Evolutionary conservation across 192 early-diverging fungal species (phyloP), one percentile per base, ranked within the genome.

Genomic region (Gamsiella multidivaricata): DNA sequence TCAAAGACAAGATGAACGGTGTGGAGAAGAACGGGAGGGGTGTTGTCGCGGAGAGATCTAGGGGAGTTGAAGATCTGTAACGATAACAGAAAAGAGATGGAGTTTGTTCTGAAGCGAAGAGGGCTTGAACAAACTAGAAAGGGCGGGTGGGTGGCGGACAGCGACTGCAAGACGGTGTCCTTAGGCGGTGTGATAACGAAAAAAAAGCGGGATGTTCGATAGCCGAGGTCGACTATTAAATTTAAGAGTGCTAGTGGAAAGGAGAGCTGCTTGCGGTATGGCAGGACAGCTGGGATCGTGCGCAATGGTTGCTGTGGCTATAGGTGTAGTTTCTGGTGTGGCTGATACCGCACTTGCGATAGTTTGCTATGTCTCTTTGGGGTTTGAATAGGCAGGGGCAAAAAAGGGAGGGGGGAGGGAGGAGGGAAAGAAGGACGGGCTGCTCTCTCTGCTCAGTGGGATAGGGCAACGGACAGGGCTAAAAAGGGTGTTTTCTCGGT

Each of bases 51-150:
- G n/a, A 18, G 46, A 62, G 31, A 57, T 50, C 53, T 46, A 61
- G 39, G 17, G 34, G 70, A 17, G 49, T 0, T 17, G 46, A 41
- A 14, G 43, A 55, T 65, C 46, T 32, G 57, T 5, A 39, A 52
- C 34, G 52, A 43, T 8, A 39, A 65, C 32, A 22, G 50, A 26
- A 47, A 57, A 53, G 45, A 29, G 34, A 26, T 7, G 57, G 33
- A 39, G 53, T 57, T 66, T 74, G 54, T 65, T 64, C 49, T 14
- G 47, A 57, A 45, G 28, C 54, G 61, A 15, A 50, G 50, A 23
- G 42, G 45, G 59, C 45, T 31, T n/a, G 63, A 46, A 65, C 61
- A 58, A 65, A 65, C 47, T 31, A 49, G 31, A 18, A 42, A 32
- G 20, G 31, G 3, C 25, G 45, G 22, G 51, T 51, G 55, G 11